Conservation (phyloP, 108 stramenopile species). For the Nitzschia palea region DNA sequence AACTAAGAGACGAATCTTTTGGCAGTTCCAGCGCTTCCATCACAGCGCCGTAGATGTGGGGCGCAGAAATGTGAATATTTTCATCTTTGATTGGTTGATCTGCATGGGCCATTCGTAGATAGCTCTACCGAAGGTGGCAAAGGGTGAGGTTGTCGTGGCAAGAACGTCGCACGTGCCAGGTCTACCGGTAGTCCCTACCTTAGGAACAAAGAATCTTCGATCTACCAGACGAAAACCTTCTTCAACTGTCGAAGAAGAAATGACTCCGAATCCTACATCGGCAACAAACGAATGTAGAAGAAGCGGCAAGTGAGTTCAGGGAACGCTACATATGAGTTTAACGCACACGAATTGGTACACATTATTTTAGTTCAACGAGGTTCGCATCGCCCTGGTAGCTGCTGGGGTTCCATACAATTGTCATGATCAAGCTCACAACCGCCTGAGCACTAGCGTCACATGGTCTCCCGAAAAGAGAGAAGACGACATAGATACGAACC, state of each 20-base stretch:
- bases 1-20: slow-evolving; percentile 41
- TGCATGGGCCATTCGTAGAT: slow-evolving; percentile 51
- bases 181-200: no score
- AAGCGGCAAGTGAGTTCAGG: background rate
- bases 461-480: no score
- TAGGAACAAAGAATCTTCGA: slow-evolving; percentile 81
- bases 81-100: slow-evolving; percentile 84
- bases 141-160: no score
- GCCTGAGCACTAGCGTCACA: no score
- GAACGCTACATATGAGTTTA: background rate
- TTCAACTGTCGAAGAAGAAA: slow-evolving; percentile 68
- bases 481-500: no score
- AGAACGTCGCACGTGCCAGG: no score
- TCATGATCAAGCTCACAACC: no score
- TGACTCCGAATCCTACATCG: slow-evolving; percentile 60
- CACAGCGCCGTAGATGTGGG: slow-evolving; percentile 87
- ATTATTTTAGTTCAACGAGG: no score
- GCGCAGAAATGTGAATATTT: slow-evolving; percentile 90
- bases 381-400: no score
- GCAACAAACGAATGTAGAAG: slow-evolving; percentile 3
- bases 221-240: slow-evolving; percentile 77
- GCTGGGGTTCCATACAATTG: no score
- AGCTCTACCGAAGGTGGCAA: background rate
- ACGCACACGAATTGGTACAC: background rate
- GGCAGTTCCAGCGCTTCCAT: slow-evolving; percentile 86